Conservation (phyloP, 2,329 filamentous ascomycete genomes). For the Orbilia ellipsospora region DNA sequence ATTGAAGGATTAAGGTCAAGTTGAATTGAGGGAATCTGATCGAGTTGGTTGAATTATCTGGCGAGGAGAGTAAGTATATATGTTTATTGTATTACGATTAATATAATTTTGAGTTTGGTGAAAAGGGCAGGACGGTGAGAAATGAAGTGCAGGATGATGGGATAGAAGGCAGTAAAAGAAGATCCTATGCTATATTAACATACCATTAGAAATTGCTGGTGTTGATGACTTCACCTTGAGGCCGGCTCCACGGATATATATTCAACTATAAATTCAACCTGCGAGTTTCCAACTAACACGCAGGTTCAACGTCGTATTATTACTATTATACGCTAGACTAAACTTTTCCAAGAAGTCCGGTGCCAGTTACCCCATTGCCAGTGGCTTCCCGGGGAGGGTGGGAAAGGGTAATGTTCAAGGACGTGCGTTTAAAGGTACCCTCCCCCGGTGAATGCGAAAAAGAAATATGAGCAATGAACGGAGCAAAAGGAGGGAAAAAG, state of each 20-base stretch:
- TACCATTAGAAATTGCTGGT: conserved; percentile 55
- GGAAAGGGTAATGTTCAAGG: too few species aligned
- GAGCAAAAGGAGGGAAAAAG: conserved; percentile 14
- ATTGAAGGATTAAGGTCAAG: conserved; percentile 4
- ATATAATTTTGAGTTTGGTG: conserved; percentile 11
- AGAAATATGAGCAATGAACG: conserved; percentile 14
- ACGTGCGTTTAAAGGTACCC: conserved; percentile 14
- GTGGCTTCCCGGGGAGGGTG: too few species aligned
- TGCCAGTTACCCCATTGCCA: conserved; percentile 7
- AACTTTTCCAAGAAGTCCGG: conserved; percentile 13
- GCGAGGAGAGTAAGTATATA: conserved; percentile 1
- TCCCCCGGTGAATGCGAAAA: conserved; percentile 47
- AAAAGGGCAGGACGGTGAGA: conserved; percentile 5
- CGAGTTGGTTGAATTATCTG: conserved; percentile 28
- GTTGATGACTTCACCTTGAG: conserved; percentile 54
- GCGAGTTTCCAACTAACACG: conserved; percentile 50
- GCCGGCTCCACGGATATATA: conserved; percentile 56
- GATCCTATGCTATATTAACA: conserved; percentile 23
- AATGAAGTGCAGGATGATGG: conserved; percentile 5
- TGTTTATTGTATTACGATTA: background rate
- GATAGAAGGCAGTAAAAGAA: conserved; percentile 15
- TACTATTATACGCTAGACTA: background rate
- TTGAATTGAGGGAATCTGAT: conserved; percentile 42
- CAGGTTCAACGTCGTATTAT: conserved; percentile 17
- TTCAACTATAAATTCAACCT: conserved; percentile 28